phyloP scores from a whole-genome alignment of 2,329 filamentous ascomycete genomes.

The Fragosphaeria purpurea region DNA sequence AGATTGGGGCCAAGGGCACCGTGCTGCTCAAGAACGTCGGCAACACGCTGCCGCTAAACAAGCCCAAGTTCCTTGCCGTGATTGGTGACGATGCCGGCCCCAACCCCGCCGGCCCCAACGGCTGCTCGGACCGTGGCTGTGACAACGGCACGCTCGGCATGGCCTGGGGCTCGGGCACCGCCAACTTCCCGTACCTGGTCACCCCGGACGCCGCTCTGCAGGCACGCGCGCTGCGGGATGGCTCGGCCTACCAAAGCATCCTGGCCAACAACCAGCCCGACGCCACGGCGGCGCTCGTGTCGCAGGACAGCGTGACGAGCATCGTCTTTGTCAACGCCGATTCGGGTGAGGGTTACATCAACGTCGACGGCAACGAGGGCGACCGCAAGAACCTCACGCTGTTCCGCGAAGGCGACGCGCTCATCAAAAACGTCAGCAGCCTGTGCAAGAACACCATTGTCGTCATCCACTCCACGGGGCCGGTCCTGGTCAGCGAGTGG shows the following conservation, averaged over 20 bases:
- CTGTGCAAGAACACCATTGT: conserved; percentile 84
- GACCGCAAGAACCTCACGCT: conserved; percentile 89
- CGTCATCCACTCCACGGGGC: conserved; percentile 75
- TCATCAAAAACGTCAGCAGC: conserved; percentile 72
- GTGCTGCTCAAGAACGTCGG: conserved; percentile 83
- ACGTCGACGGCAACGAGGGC: conserved; percentile 70
- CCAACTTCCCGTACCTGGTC: conserved; percentile 66
- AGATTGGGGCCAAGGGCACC: conserved; percentile 68
- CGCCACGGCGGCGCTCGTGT: conserved; percentile 50
- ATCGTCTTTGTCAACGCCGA: conserved; percentile 87
- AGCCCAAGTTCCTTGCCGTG: conserved; percentile 64
- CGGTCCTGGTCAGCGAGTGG: conserved; percentile 67
- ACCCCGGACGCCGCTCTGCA: conserved; percentile 64
- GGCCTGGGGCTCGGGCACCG: conserved; percentile 69
- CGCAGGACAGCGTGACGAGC: conserved; percentile 54
- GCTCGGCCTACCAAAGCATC: conserved; percentile 53
- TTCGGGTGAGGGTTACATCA: conserved; percentile 79
- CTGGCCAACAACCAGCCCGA: conserved; percentile 53
- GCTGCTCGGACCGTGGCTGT: conserved; percentile 59
- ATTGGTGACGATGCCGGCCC: conserved; percentile 77
- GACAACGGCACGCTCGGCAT: conserved; percentile 56
- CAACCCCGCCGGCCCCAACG: conserved; percentile 67
- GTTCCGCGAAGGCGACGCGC: conserved; percentile 70
- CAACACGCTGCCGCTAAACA: conserved; percentile 64
- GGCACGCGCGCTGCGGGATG: conserved; percentile 49